A percentile compares a stretch with the other conserved stretches of the same genome.
These are phyloP conservation scores for Actinidia arguta DNA, from an alignment of 179 eudicot genomes.

Conservation along the genomic window DNA sequence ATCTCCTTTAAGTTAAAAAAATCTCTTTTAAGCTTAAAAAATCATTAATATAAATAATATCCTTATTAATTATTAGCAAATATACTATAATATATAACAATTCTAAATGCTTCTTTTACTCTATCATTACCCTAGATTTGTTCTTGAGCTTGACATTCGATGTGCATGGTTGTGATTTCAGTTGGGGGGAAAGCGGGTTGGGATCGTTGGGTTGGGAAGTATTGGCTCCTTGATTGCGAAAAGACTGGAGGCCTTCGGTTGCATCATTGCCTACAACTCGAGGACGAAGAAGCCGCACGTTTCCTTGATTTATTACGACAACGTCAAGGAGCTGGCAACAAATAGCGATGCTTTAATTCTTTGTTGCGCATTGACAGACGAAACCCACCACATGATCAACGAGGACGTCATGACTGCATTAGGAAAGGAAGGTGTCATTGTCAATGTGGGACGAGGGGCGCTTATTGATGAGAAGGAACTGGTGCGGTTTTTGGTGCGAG, in stretches of 20 bases:
- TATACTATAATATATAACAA: too few species aligned
- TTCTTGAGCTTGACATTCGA: conserved; percentile 1
- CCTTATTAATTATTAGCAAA: too few species aligned
- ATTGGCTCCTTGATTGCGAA: conserved; percentile 62
- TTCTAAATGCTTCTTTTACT: not conserved
- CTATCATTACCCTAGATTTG: not conserved
- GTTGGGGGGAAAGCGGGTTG: conserved; percentile 66
- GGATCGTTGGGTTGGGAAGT: conserved; percentile 77
- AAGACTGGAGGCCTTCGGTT: conserved; percentile 63
- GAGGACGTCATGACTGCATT: conserved; percentile 55
- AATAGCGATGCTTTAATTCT: conserved; percentile 50
- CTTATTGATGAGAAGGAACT: conserved; percentile 62
- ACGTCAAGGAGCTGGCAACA: conserved; percentile 45
- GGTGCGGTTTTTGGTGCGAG: conserved; percentile 52
- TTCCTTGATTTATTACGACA: conserved; percentile 47
- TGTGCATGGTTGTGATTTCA: conserved; percentile 30
- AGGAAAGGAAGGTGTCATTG: conserved; percentile 62
- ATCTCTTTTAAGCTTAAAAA: too few species aligned
- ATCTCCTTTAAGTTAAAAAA: too few species aligned
- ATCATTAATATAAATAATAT: too few species aligned
- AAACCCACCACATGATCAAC: conserved; percentile 70
- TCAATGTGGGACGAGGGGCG: conserved; percentile 73
- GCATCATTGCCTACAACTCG: conserved; percentile 68
- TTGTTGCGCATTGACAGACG: conserved; percentile 52
- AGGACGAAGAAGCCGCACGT: conserved; percentile 49